phyloP scores from a whole-genome alignment of 768 basidiomycete genomes.

The Zangia roseola region DNA sequence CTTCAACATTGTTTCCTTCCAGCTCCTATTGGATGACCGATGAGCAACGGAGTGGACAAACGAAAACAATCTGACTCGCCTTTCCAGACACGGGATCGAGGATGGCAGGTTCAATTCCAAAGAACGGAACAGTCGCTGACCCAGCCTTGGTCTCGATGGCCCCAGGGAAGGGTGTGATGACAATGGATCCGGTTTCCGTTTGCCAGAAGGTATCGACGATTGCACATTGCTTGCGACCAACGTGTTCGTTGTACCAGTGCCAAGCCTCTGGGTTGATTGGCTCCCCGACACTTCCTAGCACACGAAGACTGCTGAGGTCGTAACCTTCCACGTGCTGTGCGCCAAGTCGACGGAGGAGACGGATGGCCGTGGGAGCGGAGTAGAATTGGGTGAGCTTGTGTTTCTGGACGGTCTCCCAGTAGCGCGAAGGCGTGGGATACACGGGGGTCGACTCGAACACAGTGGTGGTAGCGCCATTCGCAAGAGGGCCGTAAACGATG shows the following conservation, averaged over 20 bases:
- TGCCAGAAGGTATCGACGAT: conserved; percentile 97
- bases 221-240: conserved; percentile 84
- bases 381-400: conserved; percentile 97
- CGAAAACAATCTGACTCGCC: conserved; percentile 30
- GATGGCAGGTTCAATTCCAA: conserved; percentile 87
- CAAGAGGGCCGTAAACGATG: conserved; percentile 93
- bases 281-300: conserved; percentile 93
- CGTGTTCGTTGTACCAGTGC: conserved; percentile 98
- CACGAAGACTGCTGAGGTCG: conserved; percentile 80
- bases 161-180: conserved; percentile 94
- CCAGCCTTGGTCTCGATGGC: conserved; percentile 96
- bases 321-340: conserved; percentile 80
- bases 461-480: conserved; percentile 78
- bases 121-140: conserved; percentile 96
- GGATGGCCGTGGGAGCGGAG: conserved; percentile 91
- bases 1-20: conserved; percentile 82
- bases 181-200: conserved; percentile 97
- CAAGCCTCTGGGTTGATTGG: conserved; percentile 99
- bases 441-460: conserved; percentile 97
- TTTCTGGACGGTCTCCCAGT: conserved; percentile 95
- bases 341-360: conserved; percentile 83
- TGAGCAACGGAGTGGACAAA: conserved; percentile 1
- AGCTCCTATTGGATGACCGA: conserved; percentile 45
- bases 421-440: conserved; percentile 93
- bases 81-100: conserved; percentile 82